These are phyloP conservation scores for Auriscalpium microsporum DNA, from an alignment of 768 basidiomycete species.

Conservation along the genomic window DNA sequence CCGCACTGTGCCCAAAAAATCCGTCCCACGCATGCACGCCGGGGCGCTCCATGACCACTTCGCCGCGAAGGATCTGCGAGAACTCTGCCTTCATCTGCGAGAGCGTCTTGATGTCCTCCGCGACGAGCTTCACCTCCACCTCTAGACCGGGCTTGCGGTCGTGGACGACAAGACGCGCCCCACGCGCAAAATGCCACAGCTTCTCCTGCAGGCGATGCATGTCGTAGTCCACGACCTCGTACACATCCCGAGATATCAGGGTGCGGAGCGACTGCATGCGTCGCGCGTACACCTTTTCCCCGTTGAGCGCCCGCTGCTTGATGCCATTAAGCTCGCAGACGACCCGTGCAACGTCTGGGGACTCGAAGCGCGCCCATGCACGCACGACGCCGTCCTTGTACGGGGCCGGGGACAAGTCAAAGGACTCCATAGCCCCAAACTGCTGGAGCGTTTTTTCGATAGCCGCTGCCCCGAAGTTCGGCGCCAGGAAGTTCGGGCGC, in stretches of 20 bases:
- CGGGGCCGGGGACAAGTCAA: conserved; percentile 44
- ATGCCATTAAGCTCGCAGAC: conserved; percentile 44
- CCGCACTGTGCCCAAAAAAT: conserved; percentile 42
- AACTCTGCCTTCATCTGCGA: conserved; percentile 50
- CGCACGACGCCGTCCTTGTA: conserved; percentile 40
- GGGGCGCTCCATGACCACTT: conserved; percentile 38
- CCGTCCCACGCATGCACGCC: conserved; percentile 56
- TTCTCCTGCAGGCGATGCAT: conserved; percentile 36
- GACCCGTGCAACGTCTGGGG: conserved; percentile 40
- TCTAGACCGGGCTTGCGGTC: conserved; percentile 7
- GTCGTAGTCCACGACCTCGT: conserved; percentile 33
- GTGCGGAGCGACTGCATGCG: conserved; percentile 49
- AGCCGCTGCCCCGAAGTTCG: conserved; percentile 26
- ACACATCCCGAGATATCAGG: conserved; percentile 30
- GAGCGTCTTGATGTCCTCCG: conserved; percentile 41
- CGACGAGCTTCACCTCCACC: conserved; percentile 38
- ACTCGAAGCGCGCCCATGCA: conserved; percentile 49
- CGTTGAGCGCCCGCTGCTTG: conserved; percentile 37
- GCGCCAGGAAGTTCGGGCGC: conserved; percentile 36
- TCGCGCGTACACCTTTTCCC: conserved; percentile 38
- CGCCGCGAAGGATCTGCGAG: conserved; percentile 55
- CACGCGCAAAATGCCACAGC: conserved; percentile 22
- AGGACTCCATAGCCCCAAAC: conserved; percentile 29
- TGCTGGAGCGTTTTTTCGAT: conserved; percentile 31
- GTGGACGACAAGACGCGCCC: conserved; percentile 24